Evolutionary conservation across 192 early-diverging fungal genomes (phyloP).

Genomic region (Podila horticola): DNA sequence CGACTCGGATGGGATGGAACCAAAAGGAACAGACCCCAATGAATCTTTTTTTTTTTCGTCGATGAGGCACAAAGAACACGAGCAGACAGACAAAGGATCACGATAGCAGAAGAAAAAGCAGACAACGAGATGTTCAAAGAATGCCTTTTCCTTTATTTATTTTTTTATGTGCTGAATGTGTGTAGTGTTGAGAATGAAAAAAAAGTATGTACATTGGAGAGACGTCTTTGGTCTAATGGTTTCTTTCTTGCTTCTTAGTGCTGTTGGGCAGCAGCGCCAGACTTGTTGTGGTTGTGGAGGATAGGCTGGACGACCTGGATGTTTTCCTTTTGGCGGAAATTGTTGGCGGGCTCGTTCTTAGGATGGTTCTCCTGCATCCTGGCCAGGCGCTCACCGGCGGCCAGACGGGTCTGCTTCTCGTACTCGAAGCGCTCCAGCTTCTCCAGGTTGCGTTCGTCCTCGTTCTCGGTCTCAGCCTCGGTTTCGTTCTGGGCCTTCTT

Average conservation of each 20-base stretch:
- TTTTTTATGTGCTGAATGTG: neutral
- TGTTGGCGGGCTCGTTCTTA: conserved; percentile 26
- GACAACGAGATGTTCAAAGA: no score
- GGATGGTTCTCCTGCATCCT: conserved; percentile 38
- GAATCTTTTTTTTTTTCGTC: no score
- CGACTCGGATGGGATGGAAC: no score
- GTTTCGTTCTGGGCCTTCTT: conserved; percentile 15
- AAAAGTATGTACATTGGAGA: neutral
- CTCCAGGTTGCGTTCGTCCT: conserved; percentile 47
- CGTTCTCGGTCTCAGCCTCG: conserved; percentile 13
- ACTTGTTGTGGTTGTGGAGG: conserved; percentile 48
- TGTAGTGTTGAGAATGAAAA: neutral
- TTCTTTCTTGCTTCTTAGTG: neutral
- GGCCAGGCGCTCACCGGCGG: conserved; percentile 36
- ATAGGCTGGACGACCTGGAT: conserved; percentile 38
- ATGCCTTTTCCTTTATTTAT: no score
- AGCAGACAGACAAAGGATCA: no score
- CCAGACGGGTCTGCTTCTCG: conserved; percentile 40
- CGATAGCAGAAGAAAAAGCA: no score
- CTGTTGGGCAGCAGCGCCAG: conserved; percentile 31
- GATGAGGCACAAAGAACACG: no score
- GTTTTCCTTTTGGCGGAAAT: conserved; percentile 40
- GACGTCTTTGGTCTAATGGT: neutral
- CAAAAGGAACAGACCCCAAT: no score
- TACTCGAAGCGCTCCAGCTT: conserved; percentile 39